Evolutionary conservation across 2,329 filamentous ascomycete genomes (phyloP).

Genomic region (Fusarium nurragi): DNA sequence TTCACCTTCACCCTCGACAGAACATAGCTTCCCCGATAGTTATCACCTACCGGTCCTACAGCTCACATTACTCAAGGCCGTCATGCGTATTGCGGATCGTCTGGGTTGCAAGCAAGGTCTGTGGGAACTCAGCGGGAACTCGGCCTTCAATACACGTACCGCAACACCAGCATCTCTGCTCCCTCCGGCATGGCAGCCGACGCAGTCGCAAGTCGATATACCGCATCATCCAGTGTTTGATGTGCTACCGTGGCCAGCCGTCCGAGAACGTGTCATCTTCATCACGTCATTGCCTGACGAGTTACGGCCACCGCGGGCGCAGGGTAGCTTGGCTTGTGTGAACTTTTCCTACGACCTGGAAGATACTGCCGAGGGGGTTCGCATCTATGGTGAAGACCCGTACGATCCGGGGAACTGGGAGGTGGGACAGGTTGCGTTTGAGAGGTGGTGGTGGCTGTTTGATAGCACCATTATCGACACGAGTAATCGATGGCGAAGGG

Average conservation of each 20-base stretch:
- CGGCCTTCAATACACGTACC: conserved; percentile 55
- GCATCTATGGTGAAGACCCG: conserved; percentile 61
- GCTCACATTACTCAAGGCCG: conserved; percentile 58
- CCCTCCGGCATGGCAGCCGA: conserved; percentile 61
- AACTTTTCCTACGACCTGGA: conserved; percentile 67
- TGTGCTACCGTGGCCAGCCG: conserved; percentile 65
- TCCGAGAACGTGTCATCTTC: conserved; percentile 62
- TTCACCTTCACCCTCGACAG: conserved; percentile 31
- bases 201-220: conserved; percentile 57
- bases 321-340: conserved; percentile 57
- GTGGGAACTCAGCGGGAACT: conserved; percentile 58
- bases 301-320: conserved; percentile 58
- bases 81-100: conserved; percentile 58
- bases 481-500: conserved; percentile 61
- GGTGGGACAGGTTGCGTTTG: conserved; percentile 66
- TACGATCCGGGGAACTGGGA: conserved; percentile 63
- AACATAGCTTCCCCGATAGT: conserved; percentile 55
- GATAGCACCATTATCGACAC: conserved; percentile 62
- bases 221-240: conserved; percentile 68
- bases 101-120: conserved; percentile 54
- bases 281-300: conserved; percentile 60
- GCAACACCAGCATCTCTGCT: conserved; percentile 51
- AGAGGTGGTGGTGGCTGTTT: conserved; percentile 69
- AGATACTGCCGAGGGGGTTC: conserved; percentile 61
- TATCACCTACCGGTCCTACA: conserved; percentile 60